Evolutionary conservation across 192 early-diverging fungal genomes (phyloP), one percentile per base, ranked within the genome.

Genomic region (Coemansia sp.): DNA sequence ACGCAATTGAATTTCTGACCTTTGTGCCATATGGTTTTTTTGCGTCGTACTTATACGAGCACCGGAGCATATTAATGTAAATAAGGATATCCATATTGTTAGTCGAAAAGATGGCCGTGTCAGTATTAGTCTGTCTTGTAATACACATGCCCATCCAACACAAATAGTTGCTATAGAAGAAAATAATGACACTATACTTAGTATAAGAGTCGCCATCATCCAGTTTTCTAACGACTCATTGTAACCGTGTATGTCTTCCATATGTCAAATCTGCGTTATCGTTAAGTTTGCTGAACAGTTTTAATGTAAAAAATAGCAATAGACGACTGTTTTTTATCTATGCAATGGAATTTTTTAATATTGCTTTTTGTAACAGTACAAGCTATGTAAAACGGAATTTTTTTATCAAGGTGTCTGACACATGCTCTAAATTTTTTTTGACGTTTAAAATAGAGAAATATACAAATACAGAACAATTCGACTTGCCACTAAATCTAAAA

Each of bases 101-200:
- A 71, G 57, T 11, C 70, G 63, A 52, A 65, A 64, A 36, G 63
- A 54, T 8, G 51, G 50, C 9, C 63, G 57, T 51, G 7, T 57
- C 11, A 63, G 31, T 21, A 53, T 30, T 17, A 58, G 2, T 39
- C 53, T 57, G 33, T 67, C 54, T 54, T 32, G 33, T 5, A 46
- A 30, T 2, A 52, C 8, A 6, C 50, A 33, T 5, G 51, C 36
- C 21, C 21, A 53, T 4, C 62, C 31, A 3, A 61, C 8, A 1
- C 55, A 4, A 14, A 66, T n/a, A 10, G 51, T 24, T 5, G 63
- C 20, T 14, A 31, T 19, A 11, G 71, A 67, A 11, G 65, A 23
- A 3, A 42, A 20, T 19, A 73, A 32, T 0, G 71, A 73, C 2
- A 52, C 25, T 36, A 73, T 73, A 23, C 51, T 52, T 50, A 73